Conservation (phyloP, 371 early-diverging fungal genomes). For the Gilbertella persicaria region DNA sequence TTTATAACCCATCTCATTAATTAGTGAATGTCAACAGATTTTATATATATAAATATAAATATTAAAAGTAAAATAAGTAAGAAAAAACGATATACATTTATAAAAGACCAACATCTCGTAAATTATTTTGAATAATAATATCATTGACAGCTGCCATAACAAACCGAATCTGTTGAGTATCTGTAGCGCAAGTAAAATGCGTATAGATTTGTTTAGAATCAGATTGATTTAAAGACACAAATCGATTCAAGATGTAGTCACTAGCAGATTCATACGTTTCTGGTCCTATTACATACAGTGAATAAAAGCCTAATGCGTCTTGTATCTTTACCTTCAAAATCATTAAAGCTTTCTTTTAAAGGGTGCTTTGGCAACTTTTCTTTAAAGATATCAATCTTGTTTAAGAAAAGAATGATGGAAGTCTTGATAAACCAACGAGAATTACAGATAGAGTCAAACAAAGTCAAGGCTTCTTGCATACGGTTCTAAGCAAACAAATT, state of each 20-base stretch:
- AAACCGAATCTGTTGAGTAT: conserved; percentile 70
- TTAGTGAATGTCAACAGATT: too few relatives aligned
- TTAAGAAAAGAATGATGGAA: conserved; percentile 79
- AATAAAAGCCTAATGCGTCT: not conserved
- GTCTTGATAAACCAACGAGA: conserved; percentile 78
- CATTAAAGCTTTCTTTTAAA: conserved; percentile 70
- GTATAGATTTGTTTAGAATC: conserved; percentile 53
- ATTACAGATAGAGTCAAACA: conserved; percentile 81
- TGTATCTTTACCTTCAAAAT: conserved; percentile 53
- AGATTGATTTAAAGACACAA: conserved; percentile 43
- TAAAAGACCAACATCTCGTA: conserved; percentile 66
- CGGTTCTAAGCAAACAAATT: conserved; percentile 66
- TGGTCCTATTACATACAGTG: conserved; percentile 38
- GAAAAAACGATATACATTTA: conserved; percentile 17
- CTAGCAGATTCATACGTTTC: conserved; percentile 66
- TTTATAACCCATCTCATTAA: too few relatives aligned
- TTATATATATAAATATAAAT: too few relatives aligned
- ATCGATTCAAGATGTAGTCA: conserved; percentile 45
- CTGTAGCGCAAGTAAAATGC: conserved; percentile 61
- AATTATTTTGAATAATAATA: conserved; percentile 65
- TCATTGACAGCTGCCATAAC: conserved; percentile 74
- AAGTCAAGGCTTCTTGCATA: conserved; percentile 78
- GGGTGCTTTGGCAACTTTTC: conserved; percentile 68
- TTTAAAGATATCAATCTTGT: conserved; percentile 82
- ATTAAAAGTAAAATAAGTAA: not conserved